A percentile compares a stretch with the other conserved stretches of the same genome.
Conservation (phyloP, 148 eudicot genomes). For the Talinum fruticosum region DNA sequence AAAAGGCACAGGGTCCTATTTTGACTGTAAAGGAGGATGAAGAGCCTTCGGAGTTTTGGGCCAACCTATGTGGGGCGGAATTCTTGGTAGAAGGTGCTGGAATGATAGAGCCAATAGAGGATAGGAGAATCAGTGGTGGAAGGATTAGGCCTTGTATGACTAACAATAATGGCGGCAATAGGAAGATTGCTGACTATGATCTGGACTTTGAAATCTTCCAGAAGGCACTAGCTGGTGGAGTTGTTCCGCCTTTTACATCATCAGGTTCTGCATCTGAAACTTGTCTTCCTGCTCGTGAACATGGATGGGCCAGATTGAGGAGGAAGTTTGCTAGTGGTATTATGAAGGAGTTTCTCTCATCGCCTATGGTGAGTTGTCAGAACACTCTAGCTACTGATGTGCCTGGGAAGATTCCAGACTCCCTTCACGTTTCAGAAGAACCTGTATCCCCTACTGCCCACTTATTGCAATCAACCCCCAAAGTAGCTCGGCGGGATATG, state of each 20-base stretch:
- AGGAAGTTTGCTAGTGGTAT: conserved; percentile 53
- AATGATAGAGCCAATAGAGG: conserved; percentile 22
- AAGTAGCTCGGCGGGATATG: conserved; percentile 30
- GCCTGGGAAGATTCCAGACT: conserved; percentile 1
- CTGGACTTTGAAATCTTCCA: conserved; percentile 71
- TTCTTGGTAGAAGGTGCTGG: conserved; percentile 16
- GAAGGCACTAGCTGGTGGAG: conserved; percentile 77
- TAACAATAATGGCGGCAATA: conserved; percentile 22
- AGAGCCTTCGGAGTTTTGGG: conserved; percentile 72
- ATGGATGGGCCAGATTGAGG: conserved; percentile 75
- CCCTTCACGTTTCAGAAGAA: conserved; percentile 22
- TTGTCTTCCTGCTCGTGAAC: conserved; percentile 60
- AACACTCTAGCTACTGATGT: conserved; percentile 25
- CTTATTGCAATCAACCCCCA: conserved; percentile 35
- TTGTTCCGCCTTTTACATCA: conserved; percentile 57
- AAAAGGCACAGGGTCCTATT: conserved; percentile 62
- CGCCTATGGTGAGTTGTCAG: conserved; percentile 32
- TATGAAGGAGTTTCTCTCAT: conserved; percentile 57
- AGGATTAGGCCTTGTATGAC: conserved; percentile 2
- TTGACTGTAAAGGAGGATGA: conserved; percentile 65
- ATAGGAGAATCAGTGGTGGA: conserved; percentile 10
- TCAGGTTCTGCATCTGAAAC: conserved; percentile 54
- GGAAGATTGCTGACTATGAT: conserved; percentile 64
- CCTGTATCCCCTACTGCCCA: conserved; percentile 39
- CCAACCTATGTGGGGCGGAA: conserved; percentile 41